Evolutionary conservation across 768 basidiomycete species (phyloP), one percentile per base, ranked within the genome.

Genomic region (Glaciozyma martinii): DNA sequence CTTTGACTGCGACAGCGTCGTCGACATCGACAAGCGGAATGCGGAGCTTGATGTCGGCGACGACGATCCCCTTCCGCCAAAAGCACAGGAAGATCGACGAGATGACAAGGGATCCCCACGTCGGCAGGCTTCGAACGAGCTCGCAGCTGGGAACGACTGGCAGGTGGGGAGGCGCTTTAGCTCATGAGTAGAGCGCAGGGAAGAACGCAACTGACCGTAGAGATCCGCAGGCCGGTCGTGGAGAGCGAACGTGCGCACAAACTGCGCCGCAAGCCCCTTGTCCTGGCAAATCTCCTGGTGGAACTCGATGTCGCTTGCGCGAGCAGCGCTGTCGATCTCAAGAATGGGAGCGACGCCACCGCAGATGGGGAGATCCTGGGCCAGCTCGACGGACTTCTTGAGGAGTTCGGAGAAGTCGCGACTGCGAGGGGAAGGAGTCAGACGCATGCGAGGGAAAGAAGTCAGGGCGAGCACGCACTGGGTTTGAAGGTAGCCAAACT

Each of bases 41-140:
- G 7, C 58, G 18, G 3, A 59, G 44, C 29, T n/a, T 32, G 32
- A 47, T 19, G 32, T 59, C 58, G 1, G 23, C 21, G 5, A 27
- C 46, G 8, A 59, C 29, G 46, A 47, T 18, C 21, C n/a, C 33
- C 44, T 49, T 59, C 29, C 33, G 18, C 58, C 46, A 46, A 27
- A 59, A 59, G 58, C 58, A 59, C 3, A 59, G 27, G 32, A 59
- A 59, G 10, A 16, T 30, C 30, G 10, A 16, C 19, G 29, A 30
- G 32, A 59, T 47, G 23, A 25, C 44, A 21, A 59, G 58, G 4
- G 44, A 32, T 3, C 58, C 58, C 58, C 58, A 59, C 21, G 58
- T 47, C 18, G 58, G 58, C 16, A 59, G 30, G 47, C n/a, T 59
- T 13, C 58, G 44, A 3, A 59, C 58, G 30, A 59, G 46, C 27